Conservation (phyloP, 495 filamentous ascomycete species). For the Penicillium paxilli region DNA sequence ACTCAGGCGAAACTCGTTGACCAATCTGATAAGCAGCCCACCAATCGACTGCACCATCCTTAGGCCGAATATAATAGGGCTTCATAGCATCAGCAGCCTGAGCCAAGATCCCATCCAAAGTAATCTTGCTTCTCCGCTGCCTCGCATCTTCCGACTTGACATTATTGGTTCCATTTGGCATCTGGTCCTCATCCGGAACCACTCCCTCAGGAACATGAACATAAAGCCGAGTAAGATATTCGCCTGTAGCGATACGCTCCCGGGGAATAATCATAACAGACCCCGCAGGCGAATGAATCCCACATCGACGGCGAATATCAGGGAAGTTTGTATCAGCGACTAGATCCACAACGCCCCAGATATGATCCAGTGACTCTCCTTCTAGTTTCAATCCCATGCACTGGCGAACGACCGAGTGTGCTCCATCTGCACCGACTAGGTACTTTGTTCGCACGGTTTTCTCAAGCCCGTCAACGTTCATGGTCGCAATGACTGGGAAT, state of each 20-base stretch:
- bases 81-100: constrained; percentile 30
- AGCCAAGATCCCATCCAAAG: constrained; percentile 28
- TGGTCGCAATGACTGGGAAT: constrained; percentile 37
- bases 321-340: constrained; percentile 65
- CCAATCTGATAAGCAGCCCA: constrained; percentile 39
- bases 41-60: constrained; percentile 19
- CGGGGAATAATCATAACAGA: constrained; percentile 68
- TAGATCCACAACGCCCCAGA: constrained; percentile 64
- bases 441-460: constrained; percentile 54
- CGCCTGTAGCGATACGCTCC: constrained; percentile 55
- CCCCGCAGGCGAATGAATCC: constrained; percentile 62
- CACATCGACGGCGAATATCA: constrained; percentile 63
- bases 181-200: background rate
- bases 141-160: background rate
- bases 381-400: constrained; percentile 52
- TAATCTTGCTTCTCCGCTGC: constrained; percentile 26
- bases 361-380: constrained; percentile 59
- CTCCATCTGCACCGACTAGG: constrained; percentile 64
- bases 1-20: constrained; percentile 31
- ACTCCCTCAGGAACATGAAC: constrained; percentile 44
- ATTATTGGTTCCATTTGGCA: background rate
- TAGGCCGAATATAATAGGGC: constrained; percentile 35
- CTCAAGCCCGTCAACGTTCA: constrained; percentile 45
- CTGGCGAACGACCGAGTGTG: constrained; percentile 58
- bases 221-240: constrained; percentile 51